Evolutionary conservation across 345 rosid genomes (phyloP).

Genomic region (Psidium friedrichsthalianum): DNA sequence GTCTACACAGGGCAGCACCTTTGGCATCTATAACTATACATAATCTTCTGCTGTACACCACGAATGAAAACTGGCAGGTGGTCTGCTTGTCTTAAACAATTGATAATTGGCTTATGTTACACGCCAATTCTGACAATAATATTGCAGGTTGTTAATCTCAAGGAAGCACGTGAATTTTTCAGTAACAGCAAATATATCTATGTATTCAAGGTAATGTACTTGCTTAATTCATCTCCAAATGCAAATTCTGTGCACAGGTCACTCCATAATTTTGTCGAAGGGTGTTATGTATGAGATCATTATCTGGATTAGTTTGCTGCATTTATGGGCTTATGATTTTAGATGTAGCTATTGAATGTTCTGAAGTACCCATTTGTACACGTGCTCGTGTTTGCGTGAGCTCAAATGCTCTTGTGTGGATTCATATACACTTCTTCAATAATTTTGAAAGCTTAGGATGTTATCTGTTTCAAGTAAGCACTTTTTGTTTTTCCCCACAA

Average conservation of each 20-base stretch:
- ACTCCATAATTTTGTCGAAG: background rate
- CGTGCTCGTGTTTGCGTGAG: background rate
- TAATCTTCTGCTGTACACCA: slow-evolving; percentile 69
- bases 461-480: background rate
- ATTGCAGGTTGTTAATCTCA: slow-evolving; percentile 79
- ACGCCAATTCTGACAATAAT: background rate
- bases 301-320: background rate
- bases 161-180: slow-evolving; percentile 93
- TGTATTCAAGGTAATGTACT: slow-evolving; percentile 67
- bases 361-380: background rate
- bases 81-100: background rate
- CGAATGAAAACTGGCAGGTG: slow-evolving; percentile 98
- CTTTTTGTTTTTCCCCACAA: background rate
- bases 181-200: slow-evolving; percentile 66
- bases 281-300: background rate
- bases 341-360: background rate
- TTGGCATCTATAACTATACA: slow-evolving; percentile 88
- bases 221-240: background rate
- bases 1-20: slow-evolving; percentile 69
- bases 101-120: background rate
- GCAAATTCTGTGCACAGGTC: background rate
- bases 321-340: background rate
- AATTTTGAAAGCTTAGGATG: background rate
- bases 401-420: background rate
- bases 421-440: background rate